Base-by-base conservation (phyloP, 2,329 filamentous ascomycete species). In the Didymella glomerata region DNA sequence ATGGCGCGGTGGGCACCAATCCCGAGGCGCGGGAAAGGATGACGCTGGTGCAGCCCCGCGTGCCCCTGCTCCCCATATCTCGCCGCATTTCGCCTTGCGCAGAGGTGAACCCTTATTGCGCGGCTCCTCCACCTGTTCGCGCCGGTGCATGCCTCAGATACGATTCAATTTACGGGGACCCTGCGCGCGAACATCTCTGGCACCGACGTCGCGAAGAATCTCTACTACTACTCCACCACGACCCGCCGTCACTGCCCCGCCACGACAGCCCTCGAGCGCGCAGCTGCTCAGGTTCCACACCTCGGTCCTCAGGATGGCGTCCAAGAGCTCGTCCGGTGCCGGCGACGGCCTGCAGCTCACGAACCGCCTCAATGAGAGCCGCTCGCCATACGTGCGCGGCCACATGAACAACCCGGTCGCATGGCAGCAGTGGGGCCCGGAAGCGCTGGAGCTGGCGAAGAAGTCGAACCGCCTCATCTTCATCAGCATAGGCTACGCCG, bases 401-500 rank as follows among this genome's bases (percentile, higher is more conserved):
- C 92, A 96, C 75, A 86, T 88, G 75, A 82, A 90, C 68, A 96
- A 96, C 75, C 88, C 89, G 1, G 93, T 98, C 36, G 88, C 89
- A 69, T 99, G 95, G 95, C 95, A 99, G 82, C 82, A 92, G 60
- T 91, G 96, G 83, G 90, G 90, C 66, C 84, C 89, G 22, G 88
- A 93, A 70, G 87, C 92, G 16, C 83, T 97, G 53, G 85, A 86
- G 63, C 83, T 93, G 47, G 94, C 95, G 16, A 90, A 87, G 76
- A 86, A 83, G 68, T 87, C 93, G 68, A 96, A 98, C 77, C 91
- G 93, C 71, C 83, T 97, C 58, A 88, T 99, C 60, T 98, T 97
- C 74, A 82, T 98, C 62, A 96, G 94, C 75, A 93, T 98, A 71
- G 95, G 95, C 48, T 99, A 97, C 81, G 90, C 90, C 20, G 93